phyloP scores from a whole-genome alignment of 2,329 filamentous ascomycete species.

The Zymoseptoria brevis region DNA sequence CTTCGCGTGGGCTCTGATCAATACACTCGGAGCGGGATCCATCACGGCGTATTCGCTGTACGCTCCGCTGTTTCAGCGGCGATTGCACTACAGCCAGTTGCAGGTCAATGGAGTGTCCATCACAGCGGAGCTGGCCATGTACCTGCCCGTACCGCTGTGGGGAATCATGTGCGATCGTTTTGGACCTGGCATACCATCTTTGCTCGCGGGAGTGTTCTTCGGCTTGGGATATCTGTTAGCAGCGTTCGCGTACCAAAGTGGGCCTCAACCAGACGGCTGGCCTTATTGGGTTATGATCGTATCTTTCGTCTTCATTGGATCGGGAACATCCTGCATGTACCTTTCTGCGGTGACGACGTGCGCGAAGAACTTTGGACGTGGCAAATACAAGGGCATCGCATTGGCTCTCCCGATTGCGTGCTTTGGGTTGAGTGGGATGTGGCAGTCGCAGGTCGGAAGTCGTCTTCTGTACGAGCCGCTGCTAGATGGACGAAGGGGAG shows the following conservation, averaged over 20 bases:
- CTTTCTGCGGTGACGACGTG: constrained; percentile 85
- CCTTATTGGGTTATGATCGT: constrained; percentile 77
- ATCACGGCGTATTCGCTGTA: constrained; percentile 93
- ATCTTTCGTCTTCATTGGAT: constrained; percentile 74
- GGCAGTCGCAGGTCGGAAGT: constrained; percentile 82
- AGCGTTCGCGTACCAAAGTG: constrained; percentile 64
- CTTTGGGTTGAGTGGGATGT: constrained; percentile 91
- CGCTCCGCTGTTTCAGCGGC: constrained; percentile 78
- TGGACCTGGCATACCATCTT: constrained; percentile 67
- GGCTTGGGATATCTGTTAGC: constrained; percentile 76
- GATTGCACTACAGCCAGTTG: constrained; percentile 79
- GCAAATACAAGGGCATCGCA: constrained; percentile 79
- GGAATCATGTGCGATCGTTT: constrained; percentile 88
- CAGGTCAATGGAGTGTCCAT: constrained; percentile 89
- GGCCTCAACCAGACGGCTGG: constrained; percentile 51
- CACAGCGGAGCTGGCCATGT: constrained; percentile 77
- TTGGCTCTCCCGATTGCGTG: constrained; percentile 84
- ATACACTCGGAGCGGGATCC: constrained; percentile 74
- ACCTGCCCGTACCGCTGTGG: constrained; percentile 81
- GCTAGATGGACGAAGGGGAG: constrained; percentile 52
- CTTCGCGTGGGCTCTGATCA: constrained; percentile 54
- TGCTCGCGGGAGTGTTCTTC: constrained; percentile 66
- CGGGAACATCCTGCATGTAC: constrained; percentile 83
- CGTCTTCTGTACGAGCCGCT: constrained; percentile 63
- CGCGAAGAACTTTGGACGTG: constrained; percentile 94